A percentile compares a stretch with the other conserved stretches of the same genome.
These are phyloP conservation scores for Aspergillus sp. DNA, from an alignment of 2,329 filamentous ascomycete genomes.

Conservation along the genomic window DNA sequence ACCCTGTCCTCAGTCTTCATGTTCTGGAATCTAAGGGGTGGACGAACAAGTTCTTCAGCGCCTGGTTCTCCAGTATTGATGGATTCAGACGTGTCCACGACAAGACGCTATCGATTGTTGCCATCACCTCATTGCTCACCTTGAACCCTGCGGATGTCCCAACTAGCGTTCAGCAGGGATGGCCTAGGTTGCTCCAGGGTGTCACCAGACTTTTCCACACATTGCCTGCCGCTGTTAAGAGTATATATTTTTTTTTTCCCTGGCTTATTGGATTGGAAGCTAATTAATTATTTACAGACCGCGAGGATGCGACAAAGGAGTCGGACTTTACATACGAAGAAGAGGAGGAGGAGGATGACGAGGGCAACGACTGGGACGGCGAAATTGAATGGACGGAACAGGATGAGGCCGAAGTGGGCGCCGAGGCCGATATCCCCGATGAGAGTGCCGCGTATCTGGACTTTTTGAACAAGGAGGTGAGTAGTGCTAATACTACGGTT, in stretches of 20 bases:
- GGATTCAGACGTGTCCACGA: slow-evolving; percentile 92
- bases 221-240: slow-evolving; percentile 81
- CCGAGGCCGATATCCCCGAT: slow-evolving; percentile 70
- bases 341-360: slow-evolving; percentile 73
- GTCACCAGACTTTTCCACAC: slow-evolving; percentile 91
- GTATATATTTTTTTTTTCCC: slow-evolving; percentile 48
- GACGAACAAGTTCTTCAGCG: slow-evolving; percentile 98
- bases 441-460: slow-evolving; percentile 94
- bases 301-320: slow-evolving; percentile 86
- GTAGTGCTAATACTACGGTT: slow-evolving; percentile 18
- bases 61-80: slow-evolving; percentile 97
- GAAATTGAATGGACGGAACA: slow-evolving; percentile 69
- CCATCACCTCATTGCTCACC: slow-evolving; percentile 81
- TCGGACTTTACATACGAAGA: slow-evolving; percentile 79
- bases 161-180: slow-evolving; percentile 88
- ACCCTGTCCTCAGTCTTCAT: slow-evolving; percentile 78
- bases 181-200: slow-evolving; percentile 86
- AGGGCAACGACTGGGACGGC: slow-evolving; percentile 79
- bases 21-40: slow-evolving; percentile 87
- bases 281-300: slow-evolving; percentile 53
- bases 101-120: slow-evolving; percentile 96
- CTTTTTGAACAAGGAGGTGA: slow-evolving; percentile 87
- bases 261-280: not conserved
- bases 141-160: slow-evolving; percentile 80
- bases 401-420: slow-evolving; percentile 62